Base-by-base conservation (phyloP, 179 eudicot species). In the Nepenthes alata region DNA sequence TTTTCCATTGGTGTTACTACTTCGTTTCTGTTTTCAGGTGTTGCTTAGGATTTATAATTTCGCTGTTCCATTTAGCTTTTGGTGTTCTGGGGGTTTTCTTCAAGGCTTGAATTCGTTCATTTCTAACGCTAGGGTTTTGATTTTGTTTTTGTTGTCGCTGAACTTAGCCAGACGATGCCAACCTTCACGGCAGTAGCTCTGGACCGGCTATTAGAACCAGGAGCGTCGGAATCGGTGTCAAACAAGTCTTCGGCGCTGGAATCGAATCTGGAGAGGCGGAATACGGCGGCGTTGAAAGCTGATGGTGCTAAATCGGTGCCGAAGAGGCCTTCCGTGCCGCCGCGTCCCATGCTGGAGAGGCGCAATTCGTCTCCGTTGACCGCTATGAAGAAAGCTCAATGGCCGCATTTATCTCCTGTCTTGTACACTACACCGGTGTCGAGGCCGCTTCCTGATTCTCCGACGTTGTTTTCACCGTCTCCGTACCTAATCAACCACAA, bases 401-500 rank as follows among this genome's bases (percentile, higher is more conserved):
- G 86, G 81, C 67, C 81, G 60, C 87, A 69, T 54, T 74, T 91
- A 4, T 80, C 83, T 8, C 96, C 98, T 35, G 79, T 85, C 51
- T 77, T 89, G 8, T 91, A 91, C 66, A 67, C 93, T 35, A 89
- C 95, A 44, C 98, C 98, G 10, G 82, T 76, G 64, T 65, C 90
- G 1, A 89, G 90, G 0, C 98, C 98, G 9, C 58, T 93, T 35
- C 95, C 98, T 44, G 85, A 85, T 64, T 78, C 98, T 5, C 45
- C 45, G 6, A 83, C 91, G 35, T 80, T 95, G 5, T 85, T 78
- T 55, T 75, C 88, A 35, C 91, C 88, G 0, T 91, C 98, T 2
- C 98, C 98, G 13, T 93, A 81, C 49, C 56, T 93, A 0, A 68
- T 93, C 52, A 82, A 93, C 67, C 98, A 93, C 78, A 89, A 93